A percentile compares a stretch with the other conserved stretches of the same genome.
These are phyloP conservation scores for Stachybotrys echinatus DNA, from an alignment of 2,329 filamentous ascomycete genomes.

Conservation along the genomic window DNA sequence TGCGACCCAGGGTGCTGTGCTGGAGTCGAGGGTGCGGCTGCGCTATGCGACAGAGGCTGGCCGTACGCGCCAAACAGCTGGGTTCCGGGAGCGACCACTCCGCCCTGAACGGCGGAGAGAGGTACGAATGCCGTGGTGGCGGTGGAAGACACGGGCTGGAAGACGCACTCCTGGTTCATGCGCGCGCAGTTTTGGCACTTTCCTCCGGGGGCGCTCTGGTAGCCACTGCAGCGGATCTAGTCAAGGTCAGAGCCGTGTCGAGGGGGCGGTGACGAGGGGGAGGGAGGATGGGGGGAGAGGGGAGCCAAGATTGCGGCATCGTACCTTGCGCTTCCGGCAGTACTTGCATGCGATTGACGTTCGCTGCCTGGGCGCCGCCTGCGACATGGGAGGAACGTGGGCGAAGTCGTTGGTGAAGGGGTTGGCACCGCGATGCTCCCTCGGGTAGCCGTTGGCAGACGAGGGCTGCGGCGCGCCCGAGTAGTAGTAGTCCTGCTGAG, in stretches of 20 bases:
- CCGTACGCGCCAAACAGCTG: conserved; percentile 54
- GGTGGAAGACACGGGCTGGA: conserved; percentile 53
- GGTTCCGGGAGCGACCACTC: conserved; percentile 46
- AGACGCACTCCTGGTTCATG: conserved; percentile 57
- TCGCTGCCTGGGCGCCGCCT: conserved; percentile 51
- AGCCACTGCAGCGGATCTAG: conserved; percentile 59
- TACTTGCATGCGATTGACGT: conserved; percentile 58
- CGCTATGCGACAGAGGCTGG: conserved; percentile 41
- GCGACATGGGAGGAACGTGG: conserved; percentile 31
- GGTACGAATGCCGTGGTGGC: conserved; percentile 54
- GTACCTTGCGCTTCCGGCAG: conserved; percentile 56
- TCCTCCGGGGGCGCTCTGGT: conserved; percentile 52
- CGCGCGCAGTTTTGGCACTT: conserved; percentile 58
- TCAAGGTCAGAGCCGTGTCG: neutral
- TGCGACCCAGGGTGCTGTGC: conserved; percentile 3
- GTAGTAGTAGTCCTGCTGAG: conserved; percentile 27
- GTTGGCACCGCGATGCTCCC: conserved; percentile 19
- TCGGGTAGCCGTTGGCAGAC: conserved; percentile 15
- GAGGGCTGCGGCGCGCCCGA: conserved; percentile 17
- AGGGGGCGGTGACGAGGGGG: no score
- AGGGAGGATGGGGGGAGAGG: neutral
- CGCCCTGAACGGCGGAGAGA: conserved; percentile 53
- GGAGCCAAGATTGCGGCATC: conserved; percentile 1
- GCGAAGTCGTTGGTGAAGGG: conserved; percentile 18
- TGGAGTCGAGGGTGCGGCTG: conserved; percentile 18